A percentile compares a stretch with the other conserved stretches of the same genome.
Evolutionary conservation across 2,329 filamentous ascomycete genomes (phyloP).

Genomic region (Hymenoscyphus repandus): DNA sequence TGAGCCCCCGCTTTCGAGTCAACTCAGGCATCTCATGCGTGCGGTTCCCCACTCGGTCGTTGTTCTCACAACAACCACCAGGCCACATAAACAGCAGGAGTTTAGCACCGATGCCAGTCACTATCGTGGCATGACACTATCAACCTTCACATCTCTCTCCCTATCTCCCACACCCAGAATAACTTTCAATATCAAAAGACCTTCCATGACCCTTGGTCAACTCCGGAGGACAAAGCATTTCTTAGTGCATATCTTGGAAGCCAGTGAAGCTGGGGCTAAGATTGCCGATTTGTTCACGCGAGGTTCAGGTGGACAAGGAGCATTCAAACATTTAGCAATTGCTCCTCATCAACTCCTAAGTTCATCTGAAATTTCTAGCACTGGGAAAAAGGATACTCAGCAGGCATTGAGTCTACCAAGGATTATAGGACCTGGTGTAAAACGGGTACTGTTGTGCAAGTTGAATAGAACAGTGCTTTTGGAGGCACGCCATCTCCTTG

Average conservation of each 20-base stretch:
- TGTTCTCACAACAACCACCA: slow-evolving; percentile 22
- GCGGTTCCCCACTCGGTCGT: slow-evolving; percentile 26
- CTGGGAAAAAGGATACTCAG: neutral
- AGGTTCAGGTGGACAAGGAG: slow-evolving; percentile 5
- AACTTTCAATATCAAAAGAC: slow-evolving; percentile 31
- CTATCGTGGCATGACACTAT: slow-evolving; percentile 29
- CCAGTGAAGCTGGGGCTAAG: slow-evolving; percentile 14
- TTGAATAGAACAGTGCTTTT: neutral
- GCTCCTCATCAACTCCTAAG: neutral
- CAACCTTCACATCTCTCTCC: slow-evolving; percentile 30
- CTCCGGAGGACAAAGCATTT: slow-evolving; percentile 19
- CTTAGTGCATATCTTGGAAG: slow-evolving; percentile 23
- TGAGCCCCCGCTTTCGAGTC: slow-evolving; percentile 12
- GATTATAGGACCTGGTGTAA: slow-evolving; percentile 13
- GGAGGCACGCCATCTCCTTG: neutral
- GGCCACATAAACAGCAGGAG: neutral
- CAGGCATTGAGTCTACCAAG: slow-evolving; percentile 5
- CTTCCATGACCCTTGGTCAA: slow-evolving; percentile 26
- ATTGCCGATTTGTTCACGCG: slow-evolving; percentile 25
- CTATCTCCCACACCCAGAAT: slow-evolving; percentile 28
- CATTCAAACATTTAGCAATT: neutral
- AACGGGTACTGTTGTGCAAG: slow-evolving; percentile 18
- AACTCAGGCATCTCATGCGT: slow-evolving; percentile 29
- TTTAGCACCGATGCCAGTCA: neutral
- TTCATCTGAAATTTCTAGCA: no score